phyloP scores from a whole-genome alignment of 2,329 filamentous ascomycete genomes.

The Mollisiaceae sp. region DNA sequence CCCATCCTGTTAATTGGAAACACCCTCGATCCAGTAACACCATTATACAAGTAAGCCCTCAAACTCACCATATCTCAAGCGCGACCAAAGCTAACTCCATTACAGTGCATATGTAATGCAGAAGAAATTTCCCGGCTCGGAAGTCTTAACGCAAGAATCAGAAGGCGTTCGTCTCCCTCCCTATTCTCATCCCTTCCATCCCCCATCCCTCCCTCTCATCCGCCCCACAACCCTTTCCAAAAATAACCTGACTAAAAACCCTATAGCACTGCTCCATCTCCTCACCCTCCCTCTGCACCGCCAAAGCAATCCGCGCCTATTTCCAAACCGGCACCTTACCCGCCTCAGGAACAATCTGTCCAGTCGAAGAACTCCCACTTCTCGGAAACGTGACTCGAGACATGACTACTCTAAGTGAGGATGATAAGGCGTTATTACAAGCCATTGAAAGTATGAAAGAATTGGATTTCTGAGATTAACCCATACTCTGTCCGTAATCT shows the following conservation, averaged over 20 bases:
- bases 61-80: conserved; percentile 8
- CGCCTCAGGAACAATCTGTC: conserved; percentile 50
- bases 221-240: not conserved
- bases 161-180: conserved; percentile 26
- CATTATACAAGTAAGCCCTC: conserved; percentile 35
- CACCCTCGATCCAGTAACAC: conserved; percentile 43
- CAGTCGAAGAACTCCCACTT: conserved; percentile 51
- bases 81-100: not conserved
- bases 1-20: conserved; percentile 44
- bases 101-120: not conserved
- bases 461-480: not conserved
- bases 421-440: not conserved
- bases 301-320: conserved; percentile 43
- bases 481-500: too few species aligned
- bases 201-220: too few species aligned
- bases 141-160: conserved; percentile 36
- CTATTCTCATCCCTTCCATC: too few species aligned
- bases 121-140: conserved; percentile 33
- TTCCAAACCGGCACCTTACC: conserved; percentile 51
- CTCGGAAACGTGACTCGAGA: conserved; percentile 9
- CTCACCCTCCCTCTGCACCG: conserved; percentile 43
- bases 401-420: not conserved
- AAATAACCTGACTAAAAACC: not conserved
- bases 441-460: not conserved
- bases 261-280: conserved; percentile 52